These are phyloP conservation scores for Dictyostelium purpureum DNA, from an alignment of 78 protist genomes.

Conservation along the genomic window DNA sequence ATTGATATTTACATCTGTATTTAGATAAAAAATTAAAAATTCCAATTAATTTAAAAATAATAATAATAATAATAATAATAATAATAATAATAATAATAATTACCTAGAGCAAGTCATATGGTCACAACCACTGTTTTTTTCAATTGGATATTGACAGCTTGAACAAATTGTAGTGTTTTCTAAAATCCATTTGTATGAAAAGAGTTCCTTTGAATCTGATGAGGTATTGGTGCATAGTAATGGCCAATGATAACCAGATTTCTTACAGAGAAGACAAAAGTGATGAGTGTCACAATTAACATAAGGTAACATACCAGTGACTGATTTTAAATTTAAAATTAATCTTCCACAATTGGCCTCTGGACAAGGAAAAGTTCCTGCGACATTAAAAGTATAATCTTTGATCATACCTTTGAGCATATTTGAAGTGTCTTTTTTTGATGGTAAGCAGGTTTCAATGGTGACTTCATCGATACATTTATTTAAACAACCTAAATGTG, in stretches of 20 bases:
- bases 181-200: not conserved
- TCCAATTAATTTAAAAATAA: too few species aligned
- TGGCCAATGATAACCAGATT: conserved; percentile 39
- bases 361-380: not conserved
- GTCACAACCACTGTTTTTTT: conserved; percentile 69
- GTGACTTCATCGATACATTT: conserved; percentile 22
- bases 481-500: not conserved
- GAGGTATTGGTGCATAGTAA: not conserved
- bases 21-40: too few species aligned
- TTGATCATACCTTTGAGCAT: not conserved
- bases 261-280: conserved; percentile 11
- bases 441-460: not conserved
- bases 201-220: not conserved
- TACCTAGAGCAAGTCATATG: conserved; percentile 82
- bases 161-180: conserved; percentile 48
- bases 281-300: not conserved
- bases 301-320: not conserved
- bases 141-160: conserved; percentile 13
- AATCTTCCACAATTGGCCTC: not conserved
- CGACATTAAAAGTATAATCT: not conserved
- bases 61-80: too few species aligned
- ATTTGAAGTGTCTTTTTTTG: not conserved
- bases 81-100: too few species aligned
- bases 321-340: not conserved
- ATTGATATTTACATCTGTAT: conserved; percentile 36